These are phyloP conservation scores for Phialophora chinensis DNA, from an alignment of 2,329 filamentous ascomycete genomes.

Conservation along the genomic window DNA sequence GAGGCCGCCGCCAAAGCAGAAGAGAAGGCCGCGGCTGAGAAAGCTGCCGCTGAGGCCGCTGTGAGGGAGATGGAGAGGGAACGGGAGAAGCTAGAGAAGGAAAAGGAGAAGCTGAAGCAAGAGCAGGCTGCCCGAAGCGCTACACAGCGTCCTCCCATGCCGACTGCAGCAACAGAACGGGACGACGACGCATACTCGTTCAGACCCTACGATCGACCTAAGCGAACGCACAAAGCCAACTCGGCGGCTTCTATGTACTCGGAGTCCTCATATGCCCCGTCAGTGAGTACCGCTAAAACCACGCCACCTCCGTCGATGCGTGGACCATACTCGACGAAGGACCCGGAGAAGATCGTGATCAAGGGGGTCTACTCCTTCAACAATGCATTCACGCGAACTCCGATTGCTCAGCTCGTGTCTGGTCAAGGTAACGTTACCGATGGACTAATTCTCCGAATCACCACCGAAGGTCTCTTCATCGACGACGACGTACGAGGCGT, in stretches of 20 bases:
- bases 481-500: constrained; percentile 92
- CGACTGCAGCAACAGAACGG: constrained; percentile 46
- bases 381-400: constrained; percentile 85
- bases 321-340: constrained; percentile 81
- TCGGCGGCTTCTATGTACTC: constrained; percentile 76
- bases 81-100: constrained; percentile 28
- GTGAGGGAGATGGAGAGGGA: constrained; percentile 33
- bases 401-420: constrained; percentile 85
- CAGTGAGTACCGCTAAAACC: constrained; percentile 80
- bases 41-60: constrained; percentile 41
- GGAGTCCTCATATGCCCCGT: constrained; percentile 84
- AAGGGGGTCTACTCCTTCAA: constrained; percentile 92
- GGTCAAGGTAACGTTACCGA: constrained; percentile 87
- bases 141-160: constrained; percentile 45
- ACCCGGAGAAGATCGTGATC: constrained; percentile 96
- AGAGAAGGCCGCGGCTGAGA: constrained; percentile 29
- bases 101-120: background rate
- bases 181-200: constrained; percentile 73
- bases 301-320: constrained; percentile 80
- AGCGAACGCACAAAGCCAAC: constrained; percentile 61
- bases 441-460: constrained; percentile 87
- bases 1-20: constrained; percentile 43
- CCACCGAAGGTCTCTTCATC: constrained; percentile 93
- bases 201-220: constrained; percentile 76
- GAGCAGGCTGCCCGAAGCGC: constrained; percentile 64